Evolutionary conservation across 2,329 filamentous ascomycete genomes (phyloP).

Genomic region (Ophiostoma populinum): DNA sequence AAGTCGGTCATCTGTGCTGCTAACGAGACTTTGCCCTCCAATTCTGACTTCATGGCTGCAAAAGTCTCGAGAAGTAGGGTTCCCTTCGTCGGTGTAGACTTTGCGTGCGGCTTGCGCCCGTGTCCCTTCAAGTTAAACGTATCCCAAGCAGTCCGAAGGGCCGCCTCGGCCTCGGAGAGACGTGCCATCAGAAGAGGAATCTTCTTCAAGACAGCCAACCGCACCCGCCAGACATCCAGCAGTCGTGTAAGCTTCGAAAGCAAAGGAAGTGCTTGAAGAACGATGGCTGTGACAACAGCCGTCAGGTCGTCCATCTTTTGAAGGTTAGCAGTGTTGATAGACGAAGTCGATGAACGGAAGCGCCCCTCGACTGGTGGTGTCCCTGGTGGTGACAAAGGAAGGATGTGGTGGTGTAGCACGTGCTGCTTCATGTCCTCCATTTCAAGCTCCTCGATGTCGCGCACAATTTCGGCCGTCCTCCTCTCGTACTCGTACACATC

Average conservation of each 20-base stretch:
- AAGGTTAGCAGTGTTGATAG: constrained; percentile 29
- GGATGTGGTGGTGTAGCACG: constrained; percentile 65
- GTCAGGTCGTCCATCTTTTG: constrained; percentile 73
- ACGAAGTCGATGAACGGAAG: constrained; percentile 18
- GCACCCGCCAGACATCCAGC: constrained; percentile 62
- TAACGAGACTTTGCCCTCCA: constrained; percentile 51
- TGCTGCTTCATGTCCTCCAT: constrained; percentile 81
- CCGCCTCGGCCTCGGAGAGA: constrained; percentile 47
- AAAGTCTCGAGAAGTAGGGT: constrained; percentile 27
- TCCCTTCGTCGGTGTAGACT: constrained; percentile 12
- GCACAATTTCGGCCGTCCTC: constrained; percentile 56
- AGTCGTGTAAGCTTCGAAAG: constrained; percentile 56
- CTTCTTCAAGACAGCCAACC: constrained; percentile 56
- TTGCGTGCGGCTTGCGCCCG: too few relatives aligned
- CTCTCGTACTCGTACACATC: constrained; percentile 52
- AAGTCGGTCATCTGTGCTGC: constrained; percentile 61
- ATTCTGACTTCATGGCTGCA: constrained; percentile 39
- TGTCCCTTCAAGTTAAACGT: too few relatives aligned
- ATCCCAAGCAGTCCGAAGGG: constrained; percentile 49
- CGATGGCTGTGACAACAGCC: constrained; percentile 76
- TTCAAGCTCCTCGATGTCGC: constrained; percentile 50
- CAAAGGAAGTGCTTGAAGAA: constrained; percentile 73
- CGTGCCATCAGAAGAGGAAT: constrained; percentile 51
- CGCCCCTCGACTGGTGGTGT: constrained; percentile 17
- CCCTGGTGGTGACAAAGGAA: constrained; percentile 36